Conservation (phyloP, 106 monocot species). For the Acorus gramineus region DNA sequence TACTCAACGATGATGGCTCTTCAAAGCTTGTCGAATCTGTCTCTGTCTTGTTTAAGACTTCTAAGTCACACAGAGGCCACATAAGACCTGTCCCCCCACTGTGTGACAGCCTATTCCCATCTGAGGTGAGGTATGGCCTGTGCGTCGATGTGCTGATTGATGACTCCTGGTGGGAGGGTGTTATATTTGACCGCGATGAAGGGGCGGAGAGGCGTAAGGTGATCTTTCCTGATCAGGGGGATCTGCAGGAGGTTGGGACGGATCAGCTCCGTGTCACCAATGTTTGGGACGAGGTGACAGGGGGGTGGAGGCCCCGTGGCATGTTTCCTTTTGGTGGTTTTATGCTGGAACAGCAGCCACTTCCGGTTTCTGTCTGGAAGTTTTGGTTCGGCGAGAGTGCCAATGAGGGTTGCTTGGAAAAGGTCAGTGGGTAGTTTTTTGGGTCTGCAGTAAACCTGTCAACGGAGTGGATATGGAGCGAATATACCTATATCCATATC, state of each 20-base stretch:
- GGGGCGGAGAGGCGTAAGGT: constrained; percentile 22
- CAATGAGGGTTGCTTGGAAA: constrained; percentile 10
- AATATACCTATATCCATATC: too few species aligned
- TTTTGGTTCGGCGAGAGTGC: constrained; percentile 57
- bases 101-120: neutral
- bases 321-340: constrained; percentile 30
- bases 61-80: constrained; percentile 16
- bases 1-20: constrained; percentile 24
- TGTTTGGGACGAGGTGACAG: constrained; percentile 53
- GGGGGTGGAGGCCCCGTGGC: constrained; percentile 45
- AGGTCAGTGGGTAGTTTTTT: constrained; percentile 37
- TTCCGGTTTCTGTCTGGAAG: constrained; percentile 54
- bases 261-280: constrained; percentile 35
- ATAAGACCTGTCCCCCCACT: constrained; percentile 44
- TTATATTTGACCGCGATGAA: constrained; percentile 33
- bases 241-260: constrained; percentile 18
- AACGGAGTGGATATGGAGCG: neutral
- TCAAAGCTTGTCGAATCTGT: constrained; percentile 33
- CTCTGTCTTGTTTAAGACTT: constrained; percentile 12
- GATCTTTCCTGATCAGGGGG: constrained; percentile 71
- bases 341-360: constrained; percentile 12
- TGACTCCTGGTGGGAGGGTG: constrained; percentile 76
- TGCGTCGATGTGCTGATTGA: constrained; percentile 66
- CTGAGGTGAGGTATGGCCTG: constrained; percentile 27
- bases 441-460: constrained; percentile 24